Base-by-base conservation (phyloP, 208 protist species). In the Acanthamoeba healyi region DNA sequence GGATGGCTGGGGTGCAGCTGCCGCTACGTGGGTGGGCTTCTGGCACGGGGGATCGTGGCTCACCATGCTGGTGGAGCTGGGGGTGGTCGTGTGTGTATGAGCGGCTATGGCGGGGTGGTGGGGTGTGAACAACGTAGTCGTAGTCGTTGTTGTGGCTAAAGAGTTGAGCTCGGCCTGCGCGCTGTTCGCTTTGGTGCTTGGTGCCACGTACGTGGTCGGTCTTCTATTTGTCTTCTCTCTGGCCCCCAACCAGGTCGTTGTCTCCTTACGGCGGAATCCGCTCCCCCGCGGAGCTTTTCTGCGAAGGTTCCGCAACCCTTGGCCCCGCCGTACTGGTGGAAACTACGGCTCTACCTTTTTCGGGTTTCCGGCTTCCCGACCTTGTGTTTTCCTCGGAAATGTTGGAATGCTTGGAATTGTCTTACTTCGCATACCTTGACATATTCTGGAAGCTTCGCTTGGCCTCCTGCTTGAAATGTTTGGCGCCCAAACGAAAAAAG, bases 261-360 rank as follows among this genome's bases (percentile, higher is more conserved):
- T 72, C 15, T 38, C 5, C 1, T 74, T 74, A 74, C 65, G 65
- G 65, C 65, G 65, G 65, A 74, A 74, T 74, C 65, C 34, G 65
- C 65, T 65, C 26, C 58, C 10, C 58, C 26, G 6, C 65, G 65
- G 65, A 74, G 36, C 65, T 74, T 74, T 74, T 74, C 65, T 74
- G 65, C 65, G 65, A 74, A 74, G 10, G 10, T 74, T 74, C 65
- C 34, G n/a, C 9, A 6, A 19, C 49, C 49, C 22, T 12, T 74
- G 36, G 14, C n/a, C 6, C 9, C 17, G 5, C 29, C 34, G 65
- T 19, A 65, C 24, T 65, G 58, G 58, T 26, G 26, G 58, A 65
- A 34, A 65, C 14, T 12, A 2, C 58, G 58, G n/a, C 54, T 2
- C 15, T 61, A 34, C n/a, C 10, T 34, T n/a, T 65, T 34, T 65